Percentiles rank a stretch among this genome's conserved stretches.
Evolutionary conservation across 2,329 filamentous ascomycete genomes (phyloP).

Genomic region (Ceratocystis lukuohia): DNA sequence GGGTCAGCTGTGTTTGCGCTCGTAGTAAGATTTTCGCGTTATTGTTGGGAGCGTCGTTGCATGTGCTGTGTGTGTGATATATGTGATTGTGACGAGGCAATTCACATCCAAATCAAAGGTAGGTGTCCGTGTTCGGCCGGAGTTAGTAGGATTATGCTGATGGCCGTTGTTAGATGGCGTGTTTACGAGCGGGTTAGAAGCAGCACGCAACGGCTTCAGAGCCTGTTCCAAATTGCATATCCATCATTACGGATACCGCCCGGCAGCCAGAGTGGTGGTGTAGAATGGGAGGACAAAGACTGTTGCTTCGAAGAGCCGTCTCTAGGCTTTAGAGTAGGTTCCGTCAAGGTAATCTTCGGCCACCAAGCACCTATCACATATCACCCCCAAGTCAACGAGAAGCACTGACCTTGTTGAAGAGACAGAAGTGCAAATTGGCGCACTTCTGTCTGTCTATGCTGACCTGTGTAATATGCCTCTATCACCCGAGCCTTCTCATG

Average conservation of each 20-base stretch:
- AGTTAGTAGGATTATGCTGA: neutral
- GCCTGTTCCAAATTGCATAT: no score
- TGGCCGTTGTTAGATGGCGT: neutral
- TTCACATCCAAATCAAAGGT: neutral
- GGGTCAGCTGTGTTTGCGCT: neutral
- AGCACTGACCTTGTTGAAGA: neutral
- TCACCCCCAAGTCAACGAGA: neutral
- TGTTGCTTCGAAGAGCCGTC: no score
- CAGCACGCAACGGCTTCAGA: no score
- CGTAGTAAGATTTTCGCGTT: no score
- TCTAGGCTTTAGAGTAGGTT: no score
- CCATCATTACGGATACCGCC: no score
- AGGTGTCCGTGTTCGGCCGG: neutral
- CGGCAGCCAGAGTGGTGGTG: no score
- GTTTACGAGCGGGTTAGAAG: no score
- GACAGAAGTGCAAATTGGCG: neutral
- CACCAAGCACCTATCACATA: neutral
- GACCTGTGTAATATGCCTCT: neutral
- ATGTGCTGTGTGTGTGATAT: neutral
- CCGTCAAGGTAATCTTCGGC: no score
- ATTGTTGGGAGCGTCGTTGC: neutral
- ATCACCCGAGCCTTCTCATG: neutral
- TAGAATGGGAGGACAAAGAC: no score
- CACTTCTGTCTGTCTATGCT: neutral
- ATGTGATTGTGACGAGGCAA: conserved; percentile 3